phyloP scores from a whole-genome alignment of 2,329 filamentous ascomycete genomes.

The Falciphora oryzae region DNA sequence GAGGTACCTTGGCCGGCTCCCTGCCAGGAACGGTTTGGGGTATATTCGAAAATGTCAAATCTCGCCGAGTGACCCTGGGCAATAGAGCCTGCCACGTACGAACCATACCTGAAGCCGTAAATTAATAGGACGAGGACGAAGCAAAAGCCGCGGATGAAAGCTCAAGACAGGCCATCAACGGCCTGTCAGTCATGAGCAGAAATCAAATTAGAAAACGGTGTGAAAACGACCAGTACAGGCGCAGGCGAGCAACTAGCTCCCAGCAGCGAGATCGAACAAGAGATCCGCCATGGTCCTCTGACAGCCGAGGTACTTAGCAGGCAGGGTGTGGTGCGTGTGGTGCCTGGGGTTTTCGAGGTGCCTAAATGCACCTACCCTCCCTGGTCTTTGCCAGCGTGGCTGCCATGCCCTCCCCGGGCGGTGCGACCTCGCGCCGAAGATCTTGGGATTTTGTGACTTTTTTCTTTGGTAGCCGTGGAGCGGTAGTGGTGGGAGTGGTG shows the following conservation, averaged over 20 bases:
- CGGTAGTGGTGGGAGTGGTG: neutral
- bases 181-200: neutral
- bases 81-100: neutral
- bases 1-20: neutral
- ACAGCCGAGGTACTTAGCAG: no score
- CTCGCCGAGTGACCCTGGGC: neutral
- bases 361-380: neutral
- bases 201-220: neutral
- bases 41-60: conserved; percentile 7
- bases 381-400: neutral
- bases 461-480: no score
- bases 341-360: neutral
- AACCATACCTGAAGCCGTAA: conserved; percentile 22
- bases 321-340: neutral
- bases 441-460: neutral
- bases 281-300: no score
- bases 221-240: neutral
- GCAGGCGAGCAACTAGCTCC: neutral
- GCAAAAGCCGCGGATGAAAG: neutral
- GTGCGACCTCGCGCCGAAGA: neutral
- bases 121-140: conserved; percentile 19
- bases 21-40: conserved; percentile 19
- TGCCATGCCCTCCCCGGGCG: neutral
- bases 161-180: neutral
- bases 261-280: neutral